Conservation (phyloP, 495 filamentous ascomycete species). For the Aspergillus incahuasiensis region DNA sequence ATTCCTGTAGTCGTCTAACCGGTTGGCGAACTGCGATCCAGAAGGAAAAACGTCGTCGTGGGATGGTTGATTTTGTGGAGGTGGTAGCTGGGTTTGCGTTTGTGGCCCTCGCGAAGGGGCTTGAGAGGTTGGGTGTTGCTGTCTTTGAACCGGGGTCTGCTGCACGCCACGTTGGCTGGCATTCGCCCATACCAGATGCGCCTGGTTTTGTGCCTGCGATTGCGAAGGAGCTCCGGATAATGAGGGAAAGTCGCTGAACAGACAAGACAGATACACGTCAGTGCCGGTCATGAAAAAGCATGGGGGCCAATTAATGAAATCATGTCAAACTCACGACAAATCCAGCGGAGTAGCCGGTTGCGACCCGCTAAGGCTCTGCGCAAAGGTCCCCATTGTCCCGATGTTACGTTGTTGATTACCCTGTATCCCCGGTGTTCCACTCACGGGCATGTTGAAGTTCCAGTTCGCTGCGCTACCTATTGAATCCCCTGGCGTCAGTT, state of each 20-base stretch:
- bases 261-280: conserved; percentile 15
- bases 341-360: conserved; percentile 73
- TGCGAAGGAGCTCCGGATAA: conserved; percentile 68
- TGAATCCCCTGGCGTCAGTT: conserved; percentile 34
- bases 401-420: conserved; percentile 58
- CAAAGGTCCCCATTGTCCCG: conserved; percentile 65
- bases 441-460: conserved; percentile 74
- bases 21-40: conserved; percentile 49
- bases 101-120: conserved; percentile 44
- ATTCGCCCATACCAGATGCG: conserved; percentile 65
- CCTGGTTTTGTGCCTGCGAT: conserved; percentile 52
- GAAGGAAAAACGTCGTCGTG: conserved; percentile 53
- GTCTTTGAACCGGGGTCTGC: conserved; percentile 62
- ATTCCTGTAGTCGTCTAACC: conserved; percentile 54
- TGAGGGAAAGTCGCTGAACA: conserved; percentile 73
- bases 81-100: conserved; percentile 48
- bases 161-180: conserved; percentile 51
- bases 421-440: conserved; percentile 56
- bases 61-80: conserved; percentile 56
- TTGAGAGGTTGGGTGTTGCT: conserved; percentile 53
- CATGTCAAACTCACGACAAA: conserved; percentile 63
- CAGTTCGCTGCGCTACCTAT: conserved; percentile 65
- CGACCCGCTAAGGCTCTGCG: conserved; percentile 73
- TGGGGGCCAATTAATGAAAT: conserved; percentile 1
- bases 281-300: conserved; percentile 9